A percentile compares a stretch with the other conserved stretches of the same genome.
Conservation (phyloP, 73 alveolate genomes). For the Stentor coeruleus region DNA sequence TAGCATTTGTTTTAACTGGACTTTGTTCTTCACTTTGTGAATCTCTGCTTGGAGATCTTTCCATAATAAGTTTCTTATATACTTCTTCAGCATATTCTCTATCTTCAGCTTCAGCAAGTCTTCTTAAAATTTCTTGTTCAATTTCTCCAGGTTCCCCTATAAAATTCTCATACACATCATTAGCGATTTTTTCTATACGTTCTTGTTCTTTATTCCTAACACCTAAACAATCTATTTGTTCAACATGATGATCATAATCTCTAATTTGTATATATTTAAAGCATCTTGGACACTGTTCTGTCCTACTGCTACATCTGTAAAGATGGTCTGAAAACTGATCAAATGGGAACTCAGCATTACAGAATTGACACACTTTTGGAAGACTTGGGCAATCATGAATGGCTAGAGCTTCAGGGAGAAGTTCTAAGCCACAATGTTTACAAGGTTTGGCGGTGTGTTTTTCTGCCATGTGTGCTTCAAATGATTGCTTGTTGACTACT, state of each 20-base stretch:
- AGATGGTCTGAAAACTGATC: slow-evolving; percentile 14
- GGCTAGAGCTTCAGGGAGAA: neutral
- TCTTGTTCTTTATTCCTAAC: neutral
- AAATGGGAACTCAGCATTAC: slow-evolving; percentile 2
- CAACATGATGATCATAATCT: neutral
- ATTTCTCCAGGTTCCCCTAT: neutral
- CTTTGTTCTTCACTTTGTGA: neutral
- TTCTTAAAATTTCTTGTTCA: neutral
- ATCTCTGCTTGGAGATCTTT: slow-evolving; percentile 15
- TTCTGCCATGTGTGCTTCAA: neutral
- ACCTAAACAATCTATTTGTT: slow-evolving; percentile 8
- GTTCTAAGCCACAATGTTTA: neutral
- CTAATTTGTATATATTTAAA: neutral
- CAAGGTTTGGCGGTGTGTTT: neutral
- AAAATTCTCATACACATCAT: neutral
- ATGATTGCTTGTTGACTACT: neutral
- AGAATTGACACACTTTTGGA: slow-evolving; percentile 15
- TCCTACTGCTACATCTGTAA: neutral
- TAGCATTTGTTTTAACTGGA: neutral
- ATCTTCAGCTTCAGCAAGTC: slow-evolving; percentile 11
- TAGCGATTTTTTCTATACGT: neutral
- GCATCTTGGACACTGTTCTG: slow-evolving; percentile 4
- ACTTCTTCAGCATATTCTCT: slow-evolving; percentile 18
- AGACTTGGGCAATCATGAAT: neutral
- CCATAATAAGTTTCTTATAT: slow-evolving; percentile 16